Evolutionary conservation across 139 green algal species (phyloP).

Genomic region (Marvania coccoides): DNA sequence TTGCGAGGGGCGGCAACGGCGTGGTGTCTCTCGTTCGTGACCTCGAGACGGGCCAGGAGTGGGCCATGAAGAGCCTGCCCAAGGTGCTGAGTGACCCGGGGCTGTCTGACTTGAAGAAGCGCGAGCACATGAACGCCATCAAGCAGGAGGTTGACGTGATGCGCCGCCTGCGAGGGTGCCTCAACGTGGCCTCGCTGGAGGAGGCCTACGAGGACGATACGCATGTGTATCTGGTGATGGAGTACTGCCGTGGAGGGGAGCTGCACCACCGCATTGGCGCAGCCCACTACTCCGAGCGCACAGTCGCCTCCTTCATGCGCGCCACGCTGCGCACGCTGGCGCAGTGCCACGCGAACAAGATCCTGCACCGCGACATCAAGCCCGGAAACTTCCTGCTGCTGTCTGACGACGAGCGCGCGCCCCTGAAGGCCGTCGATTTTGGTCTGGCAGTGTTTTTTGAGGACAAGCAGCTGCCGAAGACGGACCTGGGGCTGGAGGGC

Average conservation of each 20-base stretch:
- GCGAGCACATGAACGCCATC: constrained; percentile 1
- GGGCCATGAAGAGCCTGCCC: constrained; percentile 28
- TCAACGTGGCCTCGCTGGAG: constrained; percentile 39
- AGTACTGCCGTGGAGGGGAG: constrained; percentile 43
- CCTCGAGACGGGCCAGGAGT: constrained; percentile 14
- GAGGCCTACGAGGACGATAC: constrained; percentile 38
- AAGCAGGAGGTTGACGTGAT: constrained; percentile 26
- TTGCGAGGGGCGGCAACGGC: constrained; percentile 27
- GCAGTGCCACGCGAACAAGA: constrained; percentile 37
- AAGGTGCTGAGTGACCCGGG: constrained; percentile 19
- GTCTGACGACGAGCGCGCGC: constrained; percentile 16
- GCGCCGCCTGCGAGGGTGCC: constrained; percentile 18
- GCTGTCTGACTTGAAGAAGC: constrained; percentile 13
- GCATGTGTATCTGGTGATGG: constrained; percentile 36
- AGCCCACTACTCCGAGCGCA: constrained; percentile 32
- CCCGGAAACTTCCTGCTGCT: constrained; percentile 44
- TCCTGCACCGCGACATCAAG: constrained; percentile 47
- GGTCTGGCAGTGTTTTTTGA: constrained; percentile 69
- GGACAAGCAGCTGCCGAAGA: constrained; percentile 55
- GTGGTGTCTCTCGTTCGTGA: constrained; percentile 21
- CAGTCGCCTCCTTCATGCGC: constrained; percentile 42
- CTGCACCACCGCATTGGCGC: constrained; percentile 21
- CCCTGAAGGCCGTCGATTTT: constrained; percentile 51
- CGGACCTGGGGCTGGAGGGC: constrained; percentile 79
- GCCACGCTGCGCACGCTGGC: constrained; percentile 37